Evolutionary conservation across 257 asterid species (phyloP).

Genomic region (Lantana camara): DNA sequence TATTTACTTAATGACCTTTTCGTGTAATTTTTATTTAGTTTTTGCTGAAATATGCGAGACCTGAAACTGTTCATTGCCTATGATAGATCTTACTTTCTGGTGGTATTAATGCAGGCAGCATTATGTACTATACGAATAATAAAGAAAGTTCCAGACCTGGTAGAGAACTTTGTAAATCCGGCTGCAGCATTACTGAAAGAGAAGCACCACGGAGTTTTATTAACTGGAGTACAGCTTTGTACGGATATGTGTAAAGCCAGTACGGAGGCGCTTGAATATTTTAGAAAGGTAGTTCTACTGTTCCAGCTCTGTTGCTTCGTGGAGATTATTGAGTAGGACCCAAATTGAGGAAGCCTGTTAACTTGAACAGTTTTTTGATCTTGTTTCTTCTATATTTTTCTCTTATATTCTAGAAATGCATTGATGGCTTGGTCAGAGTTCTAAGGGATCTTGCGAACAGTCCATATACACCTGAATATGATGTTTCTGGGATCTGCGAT

Average conservation of each 20-base stretch:
- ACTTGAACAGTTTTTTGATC: slow-evolving; percentile 12
- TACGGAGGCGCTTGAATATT: slow-evolving; percentile 85
- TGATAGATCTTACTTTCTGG: slow-evolving; percentile 16
- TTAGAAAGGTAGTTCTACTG: slow-evolving; percentile 66
- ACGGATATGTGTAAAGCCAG: slow-evolving; percentile 82
- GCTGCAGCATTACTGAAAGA: slow-evolving; percentile 87
- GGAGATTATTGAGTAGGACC: slow-evolving; percentile 21
- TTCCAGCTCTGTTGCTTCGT: slow-evolving; percentile 11
- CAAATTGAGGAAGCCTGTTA: slow-evolving; percentile 19
- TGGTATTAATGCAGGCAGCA: slow-evolving; percentile 67
- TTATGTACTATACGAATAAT: slow-evolving; percentile 91
- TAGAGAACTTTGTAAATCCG: slow-evolving; percentile 81
- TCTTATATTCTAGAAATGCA: slow-evolving; percentile 67
- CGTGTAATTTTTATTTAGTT: too few species aligned
- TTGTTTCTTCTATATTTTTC: slow-evolving; percentile 13
- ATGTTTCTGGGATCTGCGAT: slow-evolving; percentile 88
- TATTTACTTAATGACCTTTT: too few species aligned
- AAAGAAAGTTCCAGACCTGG: slow-evolving; percentile 96
- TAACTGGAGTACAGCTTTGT: slow-evolving; percentile 93
- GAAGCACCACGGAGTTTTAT: slow-evolving; percentile 94
- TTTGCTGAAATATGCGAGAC: neutral
- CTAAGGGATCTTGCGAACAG: slow-evolving; percentile 86
- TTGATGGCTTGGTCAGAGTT: slow-evolving; percentile 85
- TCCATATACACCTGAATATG: slow-evolving; percentile 97
- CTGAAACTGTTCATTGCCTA: slow-evolving; percentile 18